These are phyloP conservation scores for Nyctanthes arbortristis DNA, from an alignment of 257 asterid species.

Conservation along the genomic window DNA sequence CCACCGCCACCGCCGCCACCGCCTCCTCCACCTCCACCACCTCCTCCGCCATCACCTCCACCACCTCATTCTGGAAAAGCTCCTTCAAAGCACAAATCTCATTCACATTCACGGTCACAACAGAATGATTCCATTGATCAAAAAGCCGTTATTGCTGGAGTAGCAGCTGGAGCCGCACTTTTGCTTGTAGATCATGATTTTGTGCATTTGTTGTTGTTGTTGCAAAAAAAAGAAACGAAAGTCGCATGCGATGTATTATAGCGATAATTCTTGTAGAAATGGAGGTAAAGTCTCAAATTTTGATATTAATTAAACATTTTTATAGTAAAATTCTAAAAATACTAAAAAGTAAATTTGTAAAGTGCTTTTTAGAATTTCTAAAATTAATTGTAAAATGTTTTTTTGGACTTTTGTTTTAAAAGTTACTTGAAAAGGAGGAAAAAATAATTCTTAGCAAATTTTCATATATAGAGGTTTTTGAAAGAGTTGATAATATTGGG, in stretches of 20 bases:
- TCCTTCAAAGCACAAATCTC: conserved; percentile 21
- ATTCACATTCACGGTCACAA: conserved; percentile 18
- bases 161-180: conserved; percentile 57
- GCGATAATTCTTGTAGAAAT: conserved; percentile 43
- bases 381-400: too few relatives aligned
- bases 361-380: too few relatives aligned
- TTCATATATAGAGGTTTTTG: not conserved
- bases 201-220: conserved; percentile 41
- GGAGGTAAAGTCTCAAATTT: conserved; percentile 38
- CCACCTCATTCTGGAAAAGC: conserved; percentile 31
- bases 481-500: not conserved
- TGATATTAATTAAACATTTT: not conserved
- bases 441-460: too few relatives aligned
- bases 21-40: conserved; percentile 5
- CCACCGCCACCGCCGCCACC: conserved; percentile 29
- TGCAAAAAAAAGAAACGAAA: conserved; percentile 50
- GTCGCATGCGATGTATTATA: conserved; percentile 54
- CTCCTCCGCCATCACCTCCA: conserved; percentile 31
- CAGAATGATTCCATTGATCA: conserved; percentile 14
- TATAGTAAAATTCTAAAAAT: too few relatives aligned
- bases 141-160: conserved; percentile 48
- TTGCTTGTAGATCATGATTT: conserved; percentile 46
- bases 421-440: too few relatives aligned
- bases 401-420: too few relatives aligned
- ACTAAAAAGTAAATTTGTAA: too few relatives aligned